phyloP scores from a whole-genome alignment of 306 rosid species.

The Medicago ruthenica region DNA sequence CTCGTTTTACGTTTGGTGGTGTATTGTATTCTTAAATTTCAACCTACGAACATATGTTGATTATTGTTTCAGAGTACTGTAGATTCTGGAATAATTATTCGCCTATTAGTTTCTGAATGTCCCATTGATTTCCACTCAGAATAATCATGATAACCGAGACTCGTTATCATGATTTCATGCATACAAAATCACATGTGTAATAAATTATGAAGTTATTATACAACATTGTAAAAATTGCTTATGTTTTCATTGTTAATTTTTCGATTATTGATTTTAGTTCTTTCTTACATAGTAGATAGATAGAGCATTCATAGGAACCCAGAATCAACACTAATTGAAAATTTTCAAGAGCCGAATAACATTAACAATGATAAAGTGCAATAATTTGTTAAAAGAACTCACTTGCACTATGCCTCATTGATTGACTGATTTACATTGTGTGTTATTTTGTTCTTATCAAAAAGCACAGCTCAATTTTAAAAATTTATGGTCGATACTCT shows the following conservation, averaged over 20 bases:
- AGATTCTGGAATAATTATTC: constrained; percentile 25
- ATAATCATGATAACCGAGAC: neutral
- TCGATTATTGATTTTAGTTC: neutral
- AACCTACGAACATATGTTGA: neutral
- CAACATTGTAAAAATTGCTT: neutral
- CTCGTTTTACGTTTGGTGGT: constrained; percentile 39
- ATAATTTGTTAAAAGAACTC: too few relatives aligned
- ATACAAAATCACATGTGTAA: neutral
- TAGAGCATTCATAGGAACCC: too few relatives aligned
- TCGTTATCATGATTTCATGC: neutral
- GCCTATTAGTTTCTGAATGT: neutral
- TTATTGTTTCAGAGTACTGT: constrained; percentile 47
- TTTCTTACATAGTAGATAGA: neutral
- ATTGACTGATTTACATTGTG: too few relatives aligned
- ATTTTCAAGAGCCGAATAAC: too few relatives aligned
- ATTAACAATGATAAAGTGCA: too few relatives aligned
- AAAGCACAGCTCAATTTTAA: too few relatives aligned
- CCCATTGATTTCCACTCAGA: neutral
- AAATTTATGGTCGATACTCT: too few relatives aligned
- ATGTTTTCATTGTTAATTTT: neutral
- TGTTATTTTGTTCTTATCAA: too few relatives aligned
- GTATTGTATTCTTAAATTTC: constrained; percentile 42
- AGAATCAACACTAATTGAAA: too few relatives aligned
- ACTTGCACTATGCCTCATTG: too few relatives aligned
- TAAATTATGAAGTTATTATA: neutral